Percentiles rank a stretch among this genome's conserved stretches.
phyloP scores from a whole-genome alignment of 768 basidiomycete genomes.

The Lactarius quietus region DNA sequence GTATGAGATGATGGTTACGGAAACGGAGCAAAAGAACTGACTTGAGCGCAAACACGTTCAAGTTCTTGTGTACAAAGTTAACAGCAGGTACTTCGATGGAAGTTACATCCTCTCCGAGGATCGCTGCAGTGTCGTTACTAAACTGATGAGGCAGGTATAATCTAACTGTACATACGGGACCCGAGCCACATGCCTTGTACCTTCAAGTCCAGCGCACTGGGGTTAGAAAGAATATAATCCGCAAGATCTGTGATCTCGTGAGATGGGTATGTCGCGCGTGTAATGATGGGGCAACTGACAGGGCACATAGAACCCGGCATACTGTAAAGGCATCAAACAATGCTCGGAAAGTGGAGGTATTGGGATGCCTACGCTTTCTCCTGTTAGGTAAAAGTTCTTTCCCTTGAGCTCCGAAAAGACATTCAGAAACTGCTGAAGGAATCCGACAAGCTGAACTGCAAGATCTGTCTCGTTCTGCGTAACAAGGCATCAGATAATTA shows the following conservation, averaged over 20 bases:
- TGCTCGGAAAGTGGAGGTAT: background rate
- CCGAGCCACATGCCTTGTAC: constrained; percentile 24
- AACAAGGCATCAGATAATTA: background rate
- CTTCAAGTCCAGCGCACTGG: constrained; percentile 8
- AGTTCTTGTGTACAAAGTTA: constrained; percentile 16
- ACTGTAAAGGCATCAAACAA: constrained; percentile 6
- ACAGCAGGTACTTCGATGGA: background rate
- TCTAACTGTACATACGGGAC: constrained; percentile 12
- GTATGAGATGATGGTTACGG: background rate
- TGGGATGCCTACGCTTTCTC: constrained; percentile 23
- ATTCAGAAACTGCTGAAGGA: constrained; percentile 23
- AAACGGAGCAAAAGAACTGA: background rate
- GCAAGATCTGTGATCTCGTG: constrained; percentile 16
- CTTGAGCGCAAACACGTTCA: constrained; percentile 22
- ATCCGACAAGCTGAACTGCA: constrained; percentile 20
- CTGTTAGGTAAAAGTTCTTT: constrained; percentile 25
- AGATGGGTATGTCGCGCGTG: background rate
- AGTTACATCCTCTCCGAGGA: background rate
- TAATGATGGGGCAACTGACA: constrained; percentile 11
- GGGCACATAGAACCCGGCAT: constrained; percentile 22
- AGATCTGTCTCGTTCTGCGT: constrained; percentile 24
- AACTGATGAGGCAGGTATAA: background rate
- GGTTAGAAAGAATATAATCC: constrained; percentile 22
- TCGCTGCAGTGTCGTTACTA: constrained; percentile 1
- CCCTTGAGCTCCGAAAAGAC: constrained; percentile 24